Conservation (phyloP, 2,329 filamentous ascomycete species). For the Mycosphaerella sp. region DNA sequence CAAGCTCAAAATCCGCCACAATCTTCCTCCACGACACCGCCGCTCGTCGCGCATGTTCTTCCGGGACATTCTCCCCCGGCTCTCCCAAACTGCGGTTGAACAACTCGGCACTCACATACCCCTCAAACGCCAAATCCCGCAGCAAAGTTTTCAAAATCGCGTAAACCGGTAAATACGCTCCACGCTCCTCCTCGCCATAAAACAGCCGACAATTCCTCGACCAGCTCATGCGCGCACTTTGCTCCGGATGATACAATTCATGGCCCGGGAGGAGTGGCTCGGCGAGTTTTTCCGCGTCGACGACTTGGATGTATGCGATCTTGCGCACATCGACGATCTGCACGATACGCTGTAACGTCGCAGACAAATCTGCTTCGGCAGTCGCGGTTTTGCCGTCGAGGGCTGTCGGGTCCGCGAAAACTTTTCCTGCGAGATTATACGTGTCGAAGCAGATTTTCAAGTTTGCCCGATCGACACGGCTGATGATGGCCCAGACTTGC, state of each 20-base stretch:
- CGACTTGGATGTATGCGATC: constrained; percentile 71
- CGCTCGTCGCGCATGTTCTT: constrained; percentile 50
- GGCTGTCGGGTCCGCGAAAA: constrained; percentile 62
- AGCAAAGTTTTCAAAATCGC: constrained; percentile 58
- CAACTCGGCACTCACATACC: constrained; percentile 66
- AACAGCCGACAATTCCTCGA: constrained; percentile 67
- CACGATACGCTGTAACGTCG: constrained; percentile 52
- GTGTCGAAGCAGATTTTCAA: constrained; percentile 73
- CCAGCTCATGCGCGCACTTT: constrained; percentile 68
- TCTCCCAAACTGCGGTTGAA: constrained; percentile 58
- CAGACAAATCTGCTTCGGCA: constrained; percentile 51
- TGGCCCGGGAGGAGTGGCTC: constrained; percentile 54
- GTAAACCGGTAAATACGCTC: constrained; percentile 62
- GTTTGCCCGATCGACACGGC: constrained; percentile 59
- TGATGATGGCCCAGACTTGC: constrained; percentile 61
- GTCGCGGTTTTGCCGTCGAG: constrained; percentile 47
- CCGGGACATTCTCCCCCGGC: constrained; percentile 47
- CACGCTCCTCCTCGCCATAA: constrained; percentile 55
- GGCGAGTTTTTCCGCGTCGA: constrained; percentile 61
- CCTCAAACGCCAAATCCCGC: constrained; percentile 58
- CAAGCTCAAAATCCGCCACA: constrained; percentile 33
- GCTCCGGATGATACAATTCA: constrained; percentile 52
- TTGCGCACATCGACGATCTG: constrained; percentile 54
- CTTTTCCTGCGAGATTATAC: constrained; percentile 67
- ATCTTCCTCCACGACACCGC: constrained; percentile 49